Conservation (phyloP, 2,329 filamentous ascomycete species). For the Colletotrichum sp. region DNA sequence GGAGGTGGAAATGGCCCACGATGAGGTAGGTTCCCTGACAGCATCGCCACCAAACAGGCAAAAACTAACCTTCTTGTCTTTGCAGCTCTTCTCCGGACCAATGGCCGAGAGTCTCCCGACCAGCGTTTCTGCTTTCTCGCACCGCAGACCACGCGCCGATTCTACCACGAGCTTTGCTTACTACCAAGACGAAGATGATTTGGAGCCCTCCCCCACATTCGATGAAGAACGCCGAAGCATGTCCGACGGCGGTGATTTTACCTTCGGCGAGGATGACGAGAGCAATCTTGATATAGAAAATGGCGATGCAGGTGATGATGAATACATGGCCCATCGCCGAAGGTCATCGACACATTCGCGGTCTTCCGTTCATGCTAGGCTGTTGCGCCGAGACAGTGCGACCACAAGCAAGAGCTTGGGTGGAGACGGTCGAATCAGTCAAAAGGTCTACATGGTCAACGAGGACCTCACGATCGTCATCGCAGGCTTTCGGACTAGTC, state of each 20-base stretch:
- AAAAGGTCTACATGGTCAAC: conserved; percentile 91
- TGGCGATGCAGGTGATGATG: conserved; percentile 42
- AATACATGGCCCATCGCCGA: conserved; percentile 60
- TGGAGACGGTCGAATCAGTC: conserved; percentile 70
- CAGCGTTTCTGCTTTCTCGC: conserved; percentile 88
- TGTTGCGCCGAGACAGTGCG: conserved; percentile 74
- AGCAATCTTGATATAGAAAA: conserved; percentile 42
- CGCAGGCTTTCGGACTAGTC: conserved; percentile 85
- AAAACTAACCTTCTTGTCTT: not conserved
- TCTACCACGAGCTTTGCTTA: conserved; percentile 91
- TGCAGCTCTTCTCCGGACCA: conserved; percentile 82
- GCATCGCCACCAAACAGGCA: not conserved
- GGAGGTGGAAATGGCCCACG: conserved; percentile 98
- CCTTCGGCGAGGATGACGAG: conserved; percentile 43
- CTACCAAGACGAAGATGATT: conserved; percentile 69
- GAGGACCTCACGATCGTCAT: conserved; percentile 95
- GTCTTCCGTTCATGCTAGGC: conserved; percentile 62
- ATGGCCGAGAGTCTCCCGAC: conserved; percentile 96
- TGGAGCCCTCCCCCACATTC: conserved; percentile 21
- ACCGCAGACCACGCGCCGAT: conserved; percentile 80
- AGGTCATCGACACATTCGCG: conserved; percentile 67
- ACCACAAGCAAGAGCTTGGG: conserved; percentile 71
- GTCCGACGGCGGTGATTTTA: conserved; percentile 44
- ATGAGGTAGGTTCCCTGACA: conserved; percentile 67
- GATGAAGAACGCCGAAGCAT: conserved; percentile 33